phyloP scores from a whole-genome alignment of 179 eudicot genomes.

The Heliamphora pulchella region DNA sequence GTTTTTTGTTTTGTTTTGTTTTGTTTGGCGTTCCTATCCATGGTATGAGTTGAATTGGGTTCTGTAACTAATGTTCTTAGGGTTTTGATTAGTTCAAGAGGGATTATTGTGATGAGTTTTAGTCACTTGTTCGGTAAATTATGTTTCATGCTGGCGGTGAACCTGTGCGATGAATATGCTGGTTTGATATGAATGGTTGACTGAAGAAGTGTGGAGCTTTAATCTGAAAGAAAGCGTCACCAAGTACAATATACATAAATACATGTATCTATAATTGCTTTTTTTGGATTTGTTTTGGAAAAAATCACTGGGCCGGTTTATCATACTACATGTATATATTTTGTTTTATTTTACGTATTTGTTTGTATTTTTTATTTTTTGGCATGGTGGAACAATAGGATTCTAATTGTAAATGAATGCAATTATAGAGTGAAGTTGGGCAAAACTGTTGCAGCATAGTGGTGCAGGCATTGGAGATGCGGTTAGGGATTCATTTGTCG shows the following conservation, averaged over 20 bases:
- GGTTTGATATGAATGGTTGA: neutral
- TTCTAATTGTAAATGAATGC: too few species aligned
- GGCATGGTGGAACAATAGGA: too few species aligned
- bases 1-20: neutral
- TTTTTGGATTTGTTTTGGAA: neutral
- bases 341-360: too few species aligned
- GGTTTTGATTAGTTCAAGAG: conserved; percentile 11
- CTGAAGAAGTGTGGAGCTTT: neutral
- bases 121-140: neutral
- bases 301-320: too few species aligned
- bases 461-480: too few species aligned
- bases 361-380: too few species aligned
- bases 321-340: too few species aligned
- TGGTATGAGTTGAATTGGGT: neutral
- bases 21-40: too few species aligned
- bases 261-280: neutral
- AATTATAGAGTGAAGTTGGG: too few species aligned
- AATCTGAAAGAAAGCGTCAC: neutral
- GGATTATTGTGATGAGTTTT: neutral
- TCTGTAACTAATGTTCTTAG: neutral
- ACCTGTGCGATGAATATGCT: neutral
- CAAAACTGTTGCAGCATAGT: too few species aligned
- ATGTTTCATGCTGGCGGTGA: neutral
- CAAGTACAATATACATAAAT: neutral
- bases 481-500: too few species aligned